phyloP scores from a whole-genome alignment of 768 basidiomycete genomes.

The Psilocybe subaeruginosa region DNA sequence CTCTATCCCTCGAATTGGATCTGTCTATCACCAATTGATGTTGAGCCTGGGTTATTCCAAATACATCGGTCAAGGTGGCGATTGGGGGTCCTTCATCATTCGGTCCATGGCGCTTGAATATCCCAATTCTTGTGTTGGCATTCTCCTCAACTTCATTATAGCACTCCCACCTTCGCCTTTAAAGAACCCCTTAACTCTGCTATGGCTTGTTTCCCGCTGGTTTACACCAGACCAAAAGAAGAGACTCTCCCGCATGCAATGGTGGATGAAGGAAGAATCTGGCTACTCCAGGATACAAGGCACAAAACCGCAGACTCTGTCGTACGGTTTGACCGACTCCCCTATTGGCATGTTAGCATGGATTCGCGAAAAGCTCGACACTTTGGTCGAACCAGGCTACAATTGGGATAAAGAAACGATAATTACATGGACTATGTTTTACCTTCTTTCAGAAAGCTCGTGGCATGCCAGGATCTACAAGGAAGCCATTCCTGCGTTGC shows the following conservation, averaged over 20 bases:
- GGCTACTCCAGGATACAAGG: constrained; percentile 42
- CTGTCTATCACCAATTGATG: constrained; percentile 37
- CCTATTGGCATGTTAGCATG: constrained; percentile 52
- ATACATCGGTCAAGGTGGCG: constrained; percentile 36
- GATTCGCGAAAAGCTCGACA: constrained; percentile 46
- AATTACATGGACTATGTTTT: constrained; percentile 43
- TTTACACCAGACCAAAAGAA: constrained; percentile 35
- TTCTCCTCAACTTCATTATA: constrained; percentile 32
- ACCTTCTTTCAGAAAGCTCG: constrained; percentile 35
- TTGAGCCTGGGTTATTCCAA: constrained; percentile 30
- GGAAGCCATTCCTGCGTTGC: constrained; percentile 22
- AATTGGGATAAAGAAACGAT: constrained; percentile 32
- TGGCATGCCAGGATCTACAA: constrained; percentile 38
- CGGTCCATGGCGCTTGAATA: constrained; percentile 29
- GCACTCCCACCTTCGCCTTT: constrained; percentile 25
- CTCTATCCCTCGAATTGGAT: constrained; percentile 24
- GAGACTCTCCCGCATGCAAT: constrained; percentile 27
- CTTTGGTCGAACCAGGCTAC: constrained; percentile 24
- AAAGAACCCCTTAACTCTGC: constrained; percentile 24
- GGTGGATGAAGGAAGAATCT: constrained; percentile 30
- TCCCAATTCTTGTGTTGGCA: constrained; percentile 28
- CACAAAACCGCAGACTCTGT: constrained; percentile 48
- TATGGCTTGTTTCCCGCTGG: constrained; percentile 30
- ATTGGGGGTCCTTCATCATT: constrained; percentile 34
- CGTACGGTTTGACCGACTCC: constrained; percentile 51